Conservation (phyloP, 2,329 filamentous ascomycete species). For the Fusarium dimerum region DNA sequence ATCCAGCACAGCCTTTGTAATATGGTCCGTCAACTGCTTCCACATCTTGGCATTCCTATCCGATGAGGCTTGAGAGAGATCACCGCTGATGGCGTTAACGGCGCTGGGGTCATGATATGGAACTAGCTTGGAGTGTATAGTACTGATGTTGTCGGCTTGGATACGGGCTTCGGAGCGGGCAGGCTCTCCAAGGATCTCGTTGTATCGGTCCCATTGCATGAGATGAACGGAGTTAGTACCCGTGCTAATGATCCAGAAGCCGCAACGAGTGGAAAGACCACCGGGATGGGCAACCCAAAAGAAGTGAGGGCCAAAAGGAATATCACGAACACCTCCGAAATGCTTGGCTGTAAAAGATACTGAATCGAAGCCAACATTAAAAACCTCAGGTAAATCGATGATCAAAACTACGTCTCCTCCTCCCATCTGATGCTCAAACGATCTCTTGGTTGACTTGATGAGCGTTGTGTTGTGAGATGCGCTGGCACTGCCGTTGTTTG, state of each 20-base stretch:
- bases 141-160: conserved; percentile 42
- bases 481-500: neutral
- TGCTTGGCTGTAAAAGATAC: conserved; percentile 48
- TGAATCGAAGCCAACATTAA: conserved; percentile 56
- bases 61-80: conserved; percentile 18
- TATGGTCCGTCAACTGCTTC: conserved; percentile 51
- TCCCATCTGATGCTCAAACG: conserved; percentile 31
- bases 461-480: conserved; percentile 1
- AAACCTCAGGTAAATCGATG: conserved; percentile 50
- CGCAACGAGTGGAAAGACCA: conserved; percentile 51
- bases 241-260: conserved; percentile 56
- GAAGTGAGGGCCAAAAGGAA: conserved; percentile 59
- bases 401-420: conserved; percentile 55
- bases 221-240: conserved; percentile 41
- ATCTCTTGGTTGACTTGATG: conserved; percentile 8
- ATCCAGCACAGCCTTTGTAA: conserved; percentile 46
- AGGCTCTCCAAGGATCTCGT: conserved; percentile 55
- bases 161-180: conserved; percentile 46
- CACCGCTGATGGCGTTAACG: conserved; percentile 15
- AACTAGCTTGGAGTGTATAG: conserved; percentile 43
- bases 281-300: conserved; percentile 57
- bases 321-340: conserved; percentile 55
- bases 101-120: conserved; percentile 44
- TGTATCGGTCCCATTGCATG: conserved; percentile 57
- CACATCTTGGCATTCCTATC: conserved; percentile 45